phyloP scores from a whole-genome alignment of 257 asterid species.

The Plantago ovata region DNA sequence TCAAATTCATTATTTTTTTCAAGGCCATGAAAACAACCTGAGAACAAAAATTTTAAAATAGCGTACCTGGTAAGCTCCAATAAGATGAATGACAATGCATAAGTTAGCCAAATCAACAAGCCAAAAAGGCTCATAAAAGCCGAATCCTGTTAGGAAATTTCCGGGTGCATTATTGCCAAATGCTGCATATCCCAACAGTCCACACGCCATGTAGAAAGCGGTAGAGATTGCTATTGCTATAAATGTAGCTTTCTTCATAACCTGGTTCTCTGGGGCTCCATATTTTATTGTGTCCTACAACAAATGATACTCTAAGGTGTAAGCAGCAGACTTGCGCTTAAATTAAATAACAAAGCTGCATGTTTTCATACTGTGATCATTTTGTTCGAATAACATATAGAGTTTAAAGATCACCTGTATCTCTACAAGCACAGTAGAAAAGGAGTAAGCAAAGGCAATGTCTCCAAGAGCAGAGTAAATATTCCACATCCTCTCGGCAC shows the following conservation, averaged over 20 bases:
- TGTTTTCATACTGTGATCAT: background rate
- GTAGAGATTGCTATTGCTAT: slow-evolving; percentile 47
- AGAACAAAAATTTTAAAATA: slow-evolving; percentile 14
- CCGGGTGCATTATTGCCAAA: slow-evolving; percentile 38
- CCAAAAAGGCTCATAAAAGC: slow-evolving; percentile 42
- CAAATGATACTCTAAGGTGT: background rate
- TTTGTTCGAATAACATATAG: background rate
- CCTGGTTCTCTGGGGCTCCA: slow-evolving; percentile 44
- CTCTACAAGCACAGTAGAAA: slow-evolving; percentile 83
- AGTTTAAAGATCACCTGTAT: slow-evolving; percentile 52
- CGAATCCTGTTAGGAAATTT: slow-evolving; percentile 38
- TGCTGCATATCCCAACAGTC: slow-evolving; percentile 55
- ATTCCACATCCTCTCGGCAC: slow-evolving; percentile 65
- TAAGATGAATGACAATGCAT: slow-evolving; percentile 34
- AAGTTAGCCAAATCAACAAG: slow-evolving; percentile 36
- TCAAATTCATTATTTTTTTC: no score
- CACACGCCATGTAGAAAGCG: slow-evolving; percentile 41
- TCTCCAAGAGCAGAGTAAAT: slow-evolving; percentile 79
- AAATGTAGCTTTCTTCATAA: slow-evolving; percentile 52
- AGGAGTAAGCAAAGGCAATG: slow-evolving; percentile 94
- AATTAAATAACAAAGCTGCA: background rate
- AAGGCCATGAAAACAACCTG: background rate
- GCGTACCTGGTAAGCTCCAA: slow-evolving; percentile 42
- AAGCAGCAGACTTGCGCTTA: background rate
- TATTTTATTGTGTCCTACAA: slow-evolving; percentile 50